These are phyloP conservation scores for Hemileia vastatrix DNA, from an alignment of 1,284 basidiomycete species.

Conservation along the genomic window DNA sequence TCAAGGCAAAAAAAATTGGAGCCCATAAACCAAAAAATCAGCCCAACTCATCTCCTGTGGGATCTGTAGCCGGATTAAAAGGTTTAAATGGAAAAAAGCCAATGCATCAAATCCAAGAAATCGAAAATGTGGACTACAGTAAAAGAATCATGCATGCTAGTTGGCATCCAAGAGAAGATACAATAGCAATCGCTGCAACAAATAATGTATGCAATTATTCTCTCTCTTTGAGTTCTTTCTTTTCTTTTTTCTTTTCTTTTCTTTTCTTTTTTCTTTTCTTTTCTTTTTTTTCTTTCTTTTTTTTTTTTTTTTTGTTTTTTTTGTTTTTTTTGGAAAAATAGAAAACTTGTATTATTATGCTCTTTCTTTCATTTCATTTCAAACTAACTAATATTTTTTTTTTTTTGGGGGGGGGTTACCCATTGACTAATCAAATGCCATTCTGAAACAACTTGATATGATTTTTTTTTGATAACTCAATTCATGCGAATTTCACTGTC, in stretches of 20 bases:
- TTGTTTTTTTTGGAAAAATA: neutral
- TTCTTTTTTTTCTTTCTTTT: neutral
- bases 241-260: slow-evolving; percentile 16
- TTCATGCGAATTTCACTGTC: too few species aligned
- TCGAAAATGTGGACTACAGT: slow-evolving; percentile 68
- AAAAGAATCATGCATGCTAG: slow-evolving; percentile 85
- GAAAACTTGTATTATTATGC: too few species aligned
- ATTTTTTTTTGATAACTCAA: too few species aligned
- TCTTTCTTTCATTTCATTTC: too few species aligned
- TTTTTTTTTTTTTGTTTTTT: neutral
- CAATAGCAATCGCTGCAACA: slow-evolving; percentile 55
- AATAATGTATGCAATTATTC: slow-evolving; percentile 44
- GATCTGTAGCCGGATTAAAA: slow-evolving; percentile 64
- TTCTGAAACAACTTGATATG: too few species aligned
- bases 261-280: neutral
- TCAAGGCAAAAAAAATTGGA: slow-evolving; percentile 96
- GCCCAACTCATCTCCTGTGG: too few species aligned
- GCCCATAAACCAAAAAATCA: too few species aligned
- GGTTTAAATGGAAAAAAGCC: slow-evolving; percentile 61
- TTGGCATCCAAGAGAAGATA: slow-evolving; percentile 95
- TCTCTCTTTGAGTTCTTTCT: slow-evolving; percentile 5
- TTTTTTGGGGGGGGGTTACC: too few species aligned
- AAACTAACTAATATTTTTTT: too few species aligned
- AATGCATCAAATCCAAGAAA: slow-evolving; percentile 74
- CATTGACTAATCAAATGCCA: too few species aligned